Conservation (phyloP, 768 basidiomycete genomes). For the Russula virescens region DNA sequence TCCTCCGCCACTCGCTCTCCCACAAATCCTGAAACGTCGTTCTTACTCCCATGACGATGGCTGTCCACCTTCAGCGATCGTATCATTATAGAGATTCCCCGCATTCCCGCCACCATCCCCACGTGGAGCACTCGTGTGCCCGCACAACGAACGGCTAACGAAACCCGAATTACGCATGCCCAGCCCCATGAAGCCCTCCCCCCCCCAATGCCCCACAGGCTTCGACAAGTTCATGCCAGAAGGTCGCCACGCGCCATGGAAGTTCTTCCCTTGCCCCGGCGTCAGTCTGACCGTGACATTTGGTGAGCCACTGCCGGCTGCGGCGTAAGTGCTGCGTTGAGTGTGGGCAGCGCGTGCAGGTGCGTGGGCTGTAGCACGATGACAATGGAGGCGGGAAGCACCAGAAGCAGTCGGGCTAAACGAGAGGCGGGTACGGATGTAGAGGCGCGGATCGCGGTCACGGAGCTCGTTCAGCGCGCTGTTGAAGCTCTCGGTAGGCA, state of each 20-base stretch:
- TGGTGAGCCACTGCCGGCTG: conserved; percentile 60
- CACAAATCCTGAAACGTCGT: no score
- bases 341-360: background rate
- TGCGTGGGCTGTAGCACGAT: background rate
- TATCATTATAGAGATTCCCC: conserved; percentile 63
- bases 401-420: background rate
- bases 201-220: conserved; percentile 34
- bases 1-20: no score
- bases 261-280: conserved; percentile 59
- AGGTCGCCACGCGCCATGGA: conserved; percentile 67
- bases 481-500: conserved; percentile 30
- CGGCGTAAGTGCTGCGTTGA: conserved; percentile 31
- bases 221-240: conserved; percentile 93
- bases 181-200: no score
- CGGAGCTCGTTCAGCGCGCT: conserved; percentile 29
- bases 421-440: background rate
- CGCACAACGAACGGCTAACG: background rate
- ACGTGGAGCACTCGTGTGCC: conserved; percentile 68
- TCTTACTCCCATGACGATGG: no score
- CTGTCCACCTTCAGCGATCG: conserved; percentile 67
- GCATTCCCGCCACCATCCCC: conserved; percentile 78
- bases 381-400: conserved; percentile 10
- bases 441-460: conserved; percentile 30
- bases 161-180: background rate
- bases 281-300: conserved; percentile 69